These are phyloP conservation scores for Eutreptiella sp. DNA, from an alignment of 208 protist species.

Conservation along the genomic window DNA sequence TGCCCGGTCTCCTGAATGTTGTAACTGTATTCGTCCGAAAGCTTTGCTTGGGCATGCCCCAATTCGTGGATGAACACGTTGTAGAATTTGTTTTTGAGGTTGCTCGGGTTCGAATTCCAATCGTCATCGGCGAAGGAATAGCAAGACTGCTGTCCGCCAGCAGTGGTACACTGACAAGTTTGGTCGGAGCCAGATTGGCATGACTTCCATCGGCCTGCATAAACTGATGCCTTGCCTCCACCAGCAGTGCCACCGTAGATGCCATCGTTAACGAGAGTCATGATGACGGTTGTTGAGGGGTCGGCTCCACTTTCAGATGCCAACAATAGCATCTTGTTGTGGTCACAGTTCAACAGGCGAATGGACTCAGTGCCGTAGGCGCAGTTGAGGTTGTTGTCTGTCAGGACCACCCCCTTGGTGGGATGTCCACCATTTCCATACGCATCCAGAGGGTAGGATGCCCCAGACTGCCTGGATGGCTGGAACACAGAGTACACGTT, in stretches of 20 bases:
- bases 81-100: neutral
- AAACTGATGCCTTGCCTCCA: neutral
- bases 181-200: too few species aligned
- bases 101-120: too few species aligned
- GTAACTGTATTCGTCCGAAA: conserved; percentile 2
- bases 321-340: neutral
- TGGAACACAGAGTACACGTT: too few species aligned
- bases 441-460: too few species aligned
- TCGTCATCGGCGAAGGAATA: too few species aligned
- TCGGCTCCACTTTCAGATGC: neutral
- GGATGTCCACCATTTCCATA: too few species aligned
- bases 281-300: too few species aligned
- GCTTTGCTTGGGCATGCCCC: neutral
- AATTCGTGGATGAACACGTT: neutral
- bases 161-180: too few species aligned
- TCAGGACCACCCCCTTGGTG: too few species aligned
- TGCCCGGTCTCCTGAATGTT: neutral
- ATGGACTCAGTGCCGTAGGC: neutral
- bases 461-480: too few species aligned
- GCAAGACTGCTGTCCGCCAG: too few species aligned
- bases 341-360: neutral
- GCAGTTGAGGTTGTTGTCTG: conserved; percentile 11
- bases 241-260: neutral
- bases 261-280: neutral
- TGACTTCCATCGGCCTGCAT: too few species aligned